Conservation (phyloP, 257 asterid genomes). For the Solanum bulbocastanum region DNA sequence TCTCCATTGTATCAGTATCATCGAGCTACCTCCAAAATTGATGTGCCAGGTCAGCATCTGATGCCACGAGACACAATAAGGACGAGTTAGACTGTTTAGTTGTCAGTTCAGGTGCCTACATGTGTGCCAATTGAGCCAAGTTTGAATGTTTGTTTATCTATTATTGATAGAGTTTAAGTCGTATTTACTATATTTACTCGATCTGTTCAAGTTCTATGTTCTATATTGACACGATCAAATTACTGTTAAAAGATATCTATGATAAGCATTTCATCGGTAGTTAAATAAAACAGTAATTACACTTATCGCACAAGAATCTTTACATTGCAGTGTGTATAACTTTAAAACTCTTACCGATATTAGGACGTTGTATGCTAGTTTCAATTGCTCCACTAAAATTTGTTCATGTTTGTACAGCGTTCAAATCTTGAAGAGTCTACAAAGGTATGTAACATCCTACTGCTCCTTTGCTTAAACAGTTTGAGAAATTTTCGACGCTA, state of each 20-base stretch:
- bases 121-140: not conserved
- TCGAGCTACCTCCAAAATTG: not conserved
- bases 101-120: too few relatives aligned
- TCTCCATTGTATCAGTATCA: not conserved
- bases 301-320: not conserved
- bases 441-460: constrained; percentile 16
- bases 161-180: not conserved
- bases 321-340: not conserved
- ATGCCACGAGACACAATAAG: not conserved
- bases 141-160: not conserved
- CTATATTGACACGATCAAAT: not conserved
- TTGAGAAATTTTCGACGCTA: not conserved
- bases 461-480: not conserved
- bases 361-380: not conserved
- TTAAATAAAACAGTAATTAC: not conserved
- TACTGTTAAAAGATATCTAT: not conserved
- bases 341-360: not conserved
- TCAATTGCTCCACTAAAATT: not conserved
- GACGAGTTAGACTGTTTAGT: not conserved
- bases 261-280: not conserved
- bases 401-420: constrained; percentile 24
- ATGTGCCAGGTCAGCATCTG: not conserved
- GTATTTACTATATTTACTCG: not conserved
- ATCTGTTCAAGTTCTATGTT: not conserved
- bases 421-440: constrained; percentile 15